These are phyloP conservation scores for Herpetomonas samuelpessoai DNA, from an alignment of 208 protist genomes.

Conservation along the genomic window DNA sequence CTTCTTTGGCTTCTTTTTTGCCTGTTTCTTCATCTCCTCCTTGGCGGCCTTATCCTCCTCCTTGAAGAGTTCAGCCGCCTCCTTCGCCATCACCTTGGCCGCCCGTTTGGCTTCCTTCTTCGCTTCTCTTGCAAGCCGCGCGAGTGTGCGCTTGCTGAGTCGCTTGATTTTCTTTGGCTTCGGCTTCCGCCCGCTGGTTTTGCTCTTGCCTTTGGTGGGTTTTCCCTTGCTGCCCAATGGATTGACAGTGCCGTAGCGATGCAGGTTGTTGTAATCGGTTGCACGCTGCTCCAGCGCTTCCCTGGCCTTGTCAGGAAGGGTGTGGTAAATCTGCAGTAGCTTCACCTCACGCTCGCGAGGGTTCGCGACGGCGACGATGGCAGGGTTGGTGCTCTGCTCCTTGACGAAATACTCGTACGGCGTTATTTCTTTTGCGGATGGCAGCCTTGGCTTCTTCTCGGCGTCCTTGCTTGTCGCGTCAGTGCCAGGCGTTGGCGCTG, in stretches of 20 bases:
- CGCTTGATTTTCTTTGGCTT: background rate
- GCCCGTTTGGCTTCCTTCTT: slow-evolving; percentile 1
- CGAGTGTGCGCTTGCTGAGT: background rate
- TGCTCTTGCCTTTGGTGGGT: background rate
- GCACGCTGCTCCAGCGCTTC: slow-evolving; percentile 38
- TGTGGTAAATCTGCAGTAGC: slow-evolving; percentile 66
- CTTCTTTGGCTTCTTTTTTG: slow-evolving; percentile 3
- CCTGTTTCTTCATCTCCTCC: slow-evolving; percentile 1
- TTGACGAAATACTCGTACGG: slow-evolving; percentile 64
- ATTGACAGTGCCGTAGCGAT: background rate
- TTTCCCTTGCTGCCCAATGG: background rate
- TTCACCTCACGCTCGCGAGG: slow-evolving; percentile 47
- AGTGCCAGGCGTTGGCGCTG: background rate
- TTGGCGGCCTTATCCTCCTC: background rate
- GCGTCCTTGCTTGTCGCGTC: background rate
- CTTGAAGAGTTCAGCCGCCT: slow-evolving; percentile 21
- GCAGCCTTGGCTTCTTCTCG: background rate
- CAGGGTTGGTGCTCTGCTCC: slow-evolving; percentile 59
- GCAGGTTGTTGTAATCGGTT: slow-evolving; percentile 15
- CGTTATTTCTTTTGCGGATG: slow-evolving; percentile 11
- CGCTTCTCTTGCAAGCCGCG: background rate
- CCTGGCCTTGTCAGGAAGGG: slow-evolving; percentile 49
- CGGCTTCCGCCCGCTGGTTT: background rate
- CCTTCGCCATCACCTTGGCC: slow-evolving; percentile 8
- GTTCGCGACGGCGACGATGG: slow-evolving; percentile 32